A percentile compares a stretch with the other conserved stretches of the same genome.
These are phyloP conservation scores for Jamesozyma lodderae DNA, from an alignment of 805 yeast genomes.

Conservation along the genomic window DNA sequence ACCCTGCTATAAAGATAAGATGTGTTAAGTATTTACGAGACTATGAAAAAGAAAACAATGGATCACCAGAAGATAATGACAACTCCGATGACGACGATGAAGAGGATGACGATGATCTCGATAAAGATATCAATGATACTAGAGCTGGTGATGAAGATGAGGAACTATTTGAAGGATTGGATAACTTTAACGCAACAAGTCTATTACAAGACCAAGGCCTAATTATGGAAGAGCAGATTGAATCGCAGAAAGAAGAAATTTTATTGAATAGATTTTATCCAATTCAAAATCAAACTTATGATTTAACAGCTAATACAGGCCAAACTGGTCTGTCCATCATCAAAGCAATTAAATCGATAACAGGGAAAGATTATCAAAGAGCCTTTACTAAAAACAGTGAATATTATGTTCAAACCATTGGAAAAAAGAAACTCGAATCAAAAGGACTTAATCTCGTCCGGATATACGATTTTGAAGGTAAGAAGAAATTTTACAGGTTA, in stretches of 20 bases:
- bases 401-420: conserved; percentile 35
- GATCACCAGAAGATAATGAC: conserved; percentile 19
- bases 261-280: conserved; percentile 51
- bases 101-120: conserved; percentile 5
- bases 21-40: conserved; percentile 39
- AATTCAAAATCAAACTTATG: conserved; percentile 52
- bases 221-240: conserved; percentile 16
- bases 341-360: conserved; percentile 39
- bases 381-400: conserved; percentile 47
- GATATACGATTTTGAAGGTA: conserved; percentile 65
- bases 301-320: conserved; percentile 35
- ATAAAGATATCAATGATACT: conserved; percentile 3
- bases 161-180: conserved; percentile 19
- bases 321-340: conserved; percentile 51
- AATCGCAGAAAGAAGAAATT: conserved; percentile 6
- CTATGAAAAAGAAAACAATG: conserved; percentile 26
- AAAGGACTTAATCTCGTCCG: conserved; percentile 40
- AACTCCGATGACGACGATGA: conserved; percentile 15
- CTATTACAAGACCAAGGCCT: conserved; percentile 22
- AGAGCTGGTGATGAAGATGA: conserved; percentile 2
- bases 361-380: conserved; percentile 48
- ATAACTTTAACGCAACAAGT: conserved; percentile 21
- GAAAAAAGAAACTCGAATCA: conserved; percentile 25
- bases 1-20: conserved; percentile 39
- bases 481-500: conserved; percentile 62